Conservation (phyloP, 2,329 filamentous ascomycete genomes). For the Purpureocillium takamizusanense region DNA sequence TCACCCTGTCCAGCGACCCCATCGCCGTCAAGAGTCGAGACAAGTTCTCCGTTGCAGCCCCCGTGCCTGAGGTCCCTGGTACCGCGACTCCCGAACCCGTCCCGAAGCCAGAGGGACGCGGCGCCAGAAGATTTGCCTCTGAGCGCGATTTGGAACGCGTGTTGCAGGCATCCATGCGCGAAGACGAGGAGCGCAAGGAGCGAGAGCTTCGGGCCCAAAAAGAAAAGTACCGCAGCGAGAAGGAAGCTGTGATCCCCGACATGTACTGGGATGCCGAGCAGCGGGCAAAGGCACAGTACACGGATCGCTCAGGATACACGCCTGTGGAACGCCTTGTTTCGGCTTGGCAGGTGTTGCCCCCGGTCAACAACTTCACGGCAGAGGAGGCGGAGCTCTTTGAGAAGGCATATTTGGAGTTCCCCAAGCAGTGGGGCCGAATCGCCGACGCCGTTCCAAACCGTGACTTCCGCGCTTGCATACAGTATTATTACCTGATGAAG, state of each 20-base stretch:
- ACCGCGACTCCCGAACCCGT: conserved; percentile 45
- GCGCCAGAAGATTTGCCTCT: conserved; percentile 53
- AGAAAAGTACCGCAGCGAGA: conserved; percentile 64
- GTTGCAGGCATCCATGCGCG: conserved; percentile 60
- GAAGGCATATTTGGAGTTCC: conserved; percentile 62
- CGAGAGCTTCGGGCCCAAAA: conserved; percentile 55
- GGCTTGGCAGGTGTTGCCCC: conserved; percentile 63
- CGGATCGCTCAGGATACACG: conserved; percentile 57
- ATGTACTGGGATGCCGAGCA: conserved; percentile 58
- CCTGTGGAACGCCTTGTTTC: conserved; percentile 58
- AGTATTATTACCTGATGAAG: conserved; percentile 79
- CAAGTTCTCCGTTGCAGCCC: conserved; percentile 35
- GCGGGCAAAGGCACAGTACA: conserved; percentile 47
- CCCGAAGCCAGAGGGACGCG: conserved; percentile 46
- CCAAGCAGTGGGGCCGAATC: conserved; percentile 77
- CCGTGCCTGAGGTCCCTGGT: conserved; percentile 22
- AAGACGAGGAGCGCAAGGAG: conserved; percentile 62
- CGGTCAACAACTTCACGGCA: conserved; percentile 64
- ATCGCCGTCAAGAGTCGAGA: conserved; percentile 45
- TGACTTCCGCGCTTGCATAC: conserved; percentile 71
- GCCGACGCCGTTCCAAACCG: conserved; percentile 58
- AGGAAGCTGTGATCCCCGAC: conserved; percentile 65
- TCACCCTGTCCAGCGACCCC: conserved; percentile 46
- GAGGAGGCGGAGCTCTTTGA: conserved; percentile 65
- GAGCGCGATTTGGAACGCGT: conserved; percentile 67